Evolutionary conservation across 345 rosid genomes (phyloP).

Genomic region (Ceriops tagal): DNA sequence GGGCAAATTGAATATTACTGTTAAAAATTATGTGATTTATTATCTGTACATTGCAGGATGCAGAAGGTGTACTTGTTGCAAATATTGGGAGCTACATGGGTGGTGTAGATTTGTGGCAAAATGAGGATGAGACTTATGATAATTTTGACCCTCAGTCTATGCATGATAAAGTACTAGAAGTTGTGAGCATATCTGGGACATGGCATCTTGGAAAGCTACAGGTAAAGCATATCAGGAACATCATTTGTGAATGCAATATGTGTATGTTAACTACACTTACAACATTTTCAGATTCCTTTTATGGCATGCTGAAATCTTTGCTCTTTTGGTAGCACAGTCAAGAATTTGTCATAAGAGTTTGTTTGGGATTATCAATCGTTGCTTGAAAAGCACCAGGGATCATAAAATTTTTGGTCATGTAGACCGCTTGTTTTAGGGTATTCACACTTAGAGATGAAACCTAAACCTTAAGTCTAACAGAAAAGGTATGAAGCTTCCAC

Average conservation of each 20-base stretch:
- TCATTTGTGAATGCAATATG: neutral
- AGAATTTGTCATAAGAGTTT: neutral
- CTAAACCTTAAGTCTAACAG: neutral
- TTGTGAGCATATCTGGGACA: constrained; percentile 74
- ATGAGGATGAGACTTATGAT: constrained; percentile 68
- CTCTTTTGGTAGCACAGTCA: neutral
- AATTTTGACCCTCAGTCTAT: constrained; percentile 60
- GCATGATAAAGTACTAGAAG: constrained; percentile 77
- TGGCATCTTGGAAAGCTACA: constrained; percentile 94
- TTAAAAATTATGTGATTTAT: constrained; percentile 7
- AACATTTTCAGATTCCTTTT: neutral
- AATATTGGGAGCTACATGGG: constrained; percentile 94
- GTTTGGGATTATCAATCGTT: neutral
- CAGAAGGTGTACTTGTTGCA: constrained; percentile 74
- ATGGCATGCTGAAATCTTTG: neutral
- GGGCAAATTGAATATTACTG: neutral
- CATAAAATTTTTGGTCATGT: neutral
- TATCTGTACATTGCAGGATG: constrained; percentile 43
- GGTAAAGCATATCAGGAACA: constrained; percentile 30
- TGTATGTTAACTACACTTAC: neutral
- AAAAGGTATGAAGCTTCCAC: neutral
- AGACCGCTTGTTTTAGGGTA: neutral
- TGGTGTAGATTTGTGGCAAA: constrained; percentile 89
- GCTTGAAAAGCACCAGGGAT: neutral
- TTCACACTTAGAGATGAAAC: neutral